Evolutionary conservation across 257 asterid species (phyloP), one percentile per base, ranked within the genome.

Genomic region (Ehretia macrophylla): DNA sequence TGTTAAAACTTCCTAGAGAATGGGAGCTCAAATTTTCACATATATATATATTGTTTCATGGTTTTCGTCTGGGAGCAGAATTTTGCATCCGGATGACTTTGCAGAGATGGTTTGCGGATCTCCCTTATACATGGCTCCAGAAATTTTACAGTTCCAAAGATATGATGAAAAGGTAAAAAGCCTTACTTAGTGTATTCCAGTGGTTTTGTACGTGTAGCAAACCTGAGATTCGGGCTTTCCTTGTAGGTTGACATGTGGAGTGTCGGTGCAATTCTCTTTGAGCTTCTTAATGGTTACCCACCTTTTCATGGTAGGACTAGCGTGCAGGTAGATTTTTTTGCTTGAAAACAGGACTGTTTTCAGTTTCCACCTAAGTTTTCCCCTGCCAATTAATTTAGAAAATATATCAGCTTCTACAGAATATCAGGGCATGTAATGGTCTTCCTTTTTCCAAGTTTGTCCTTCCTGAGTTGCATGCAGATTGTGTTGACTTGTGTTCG

Each of bases 181-280:
- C n/a, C 18, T 55, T 51, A 51, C 1, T 6, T 27, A 27, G 35
- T 27, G 3, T 27, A 27, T 27, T 27, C 35, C 6, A 1, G 35
- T 27, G 35, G 6, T 27, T 27, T 27, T 27, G 4, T 27, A 1
- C 6, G 6, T 27, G n/a, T 27, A 27, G 6, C 35, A 27, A 27
- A 27, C 35, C 35, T 27, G 35, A 27, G 35, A 3, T 12, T 18
- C n/a, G 1, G 11, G 17, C 17, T 32, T 54, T 57, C 38, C 73
- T 39, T 39, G 56, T 63, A 83, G 86, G 90, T 63, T 54, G 86
- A 79, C 65, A 79, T 79, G 84, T 79, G 82, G 86, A 77, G 89
- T 54, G 56, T 75, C 16, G 90, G 84, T 47, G 74, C 75, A 40
- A 77, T 83, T 70, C 77, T 79, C 44, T 83, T 83, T 68, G 84